Percentiles rank a stretch among this genome's conserved stretches.
Conservation (phyloP, 306 rosid species). For the Hippophae gyantsensis region DNA sequence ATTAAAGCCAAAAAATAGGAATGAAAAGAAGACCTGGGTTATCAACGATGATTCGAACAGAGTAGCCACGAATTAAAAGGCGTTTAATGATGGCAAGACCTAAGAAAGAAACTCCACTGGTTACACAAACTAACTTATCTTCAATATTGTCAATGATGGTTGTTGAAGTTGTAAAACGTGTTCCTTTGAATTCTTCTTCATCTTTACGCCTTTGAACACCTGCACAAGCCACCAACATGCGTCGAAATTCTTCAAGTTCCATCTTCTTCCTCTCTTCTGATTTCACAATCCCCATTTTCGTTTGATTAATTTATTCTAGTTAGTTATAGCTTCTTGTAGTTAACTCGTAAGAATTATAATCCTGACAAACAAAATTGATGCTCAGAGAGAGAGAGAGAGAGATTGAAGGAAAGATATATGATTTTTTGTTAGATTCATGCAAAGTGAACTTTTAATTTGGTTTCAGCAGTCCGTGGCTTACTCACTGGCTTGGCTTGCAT, state of each 20-base stretch:
- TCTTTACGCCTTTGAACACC: slow-evolving; percentile 44
- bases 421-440: no score
- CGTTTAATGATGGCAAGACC: slow-evolving; percentile 61
- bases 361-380: background rate
- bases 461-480: no score
- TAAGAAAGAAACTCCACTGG: slow-evolving; percentile 71
- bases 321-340: no score
- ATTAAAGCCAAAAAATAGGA: background rate
- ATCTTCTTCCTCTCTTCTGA: slow-evolving; percentile 35
- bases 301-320: no score
- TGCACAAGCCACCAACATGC: slow-evolving; percentile 32
- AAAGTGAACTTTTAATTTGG: no score
- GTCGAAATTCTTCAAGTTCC: slow-evolving; percentile 45
- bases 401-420: no score
- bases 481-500: no score
- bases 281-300: slow-evolving; percentile 46
- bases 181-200: slow-evolving; percentile 14
- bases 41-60: slow-evolving; percentile 55
- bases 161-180: slow-evolving; percentile 1
- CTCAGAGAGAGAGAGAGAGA: no score
- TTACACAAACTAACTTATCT: slow-evolving; percentile 51
- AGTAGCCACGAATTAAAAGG: slow-evolving; percentile 63
- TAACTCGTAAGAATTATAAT: no score
- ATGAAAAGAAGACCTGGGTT: slow-evolving; percentile 33
- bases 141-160: slow-evolving; percentile 12